A percentile compares a stretch with the other conserved stretches of the same genome.
phyloP scores from a whole-genome alignment of 2,329 filamentous ascomycete species.

The Fusarium musae region DNA sequence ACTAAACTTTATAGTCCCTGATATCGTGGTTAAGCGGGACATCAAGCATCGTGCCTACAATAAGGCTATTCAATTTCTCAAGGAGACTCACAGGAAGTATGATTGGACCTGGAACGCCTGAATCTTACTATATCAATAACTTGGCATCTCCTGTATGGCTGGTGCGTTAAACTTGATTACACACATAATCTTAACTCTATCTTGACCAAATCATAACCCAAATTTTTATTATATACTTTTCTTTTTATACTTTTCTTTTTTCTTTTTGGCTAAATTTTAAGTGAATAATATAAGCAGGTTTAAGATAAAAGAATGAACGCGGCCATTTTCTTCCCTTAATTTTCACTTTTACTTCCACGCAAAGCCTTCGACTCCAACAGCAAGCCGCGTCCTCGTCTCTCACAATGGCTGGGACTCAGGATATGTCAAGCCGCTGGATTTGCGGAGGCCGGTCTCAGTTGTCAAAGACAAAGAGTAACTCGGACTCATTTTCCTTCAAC shows the following conservation, averaged over 20 bases:
- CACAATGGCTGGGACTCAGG: neutral
- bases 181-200: neutral
- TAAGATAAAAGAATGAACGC: neutral
- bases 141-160: neutral
- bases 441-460: too few species aligned
- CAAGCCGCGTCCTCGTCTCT: neutral
- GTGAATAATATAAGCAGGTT: too few species aligned
- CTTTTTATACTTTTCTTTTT: neutral
- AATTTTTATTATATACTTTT: neutral
- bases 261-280: too few species aligned
- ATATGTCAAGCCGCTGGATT: fast-evolving
- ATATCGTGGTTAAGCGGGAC: conserved; percentile 26
- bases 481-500: neutral
- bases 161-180: neutral
- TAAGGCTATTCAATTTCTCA: conserved; percentile 29
- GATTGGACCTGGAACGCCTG: conserved; percentile 27
- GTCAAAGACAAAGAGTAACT: neutral
- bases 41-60: conserved; percentile 27
- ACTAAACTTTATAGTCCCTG: conserved; percentile 27
- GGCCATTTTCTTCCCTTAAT: neutral
- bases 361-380: neutral
- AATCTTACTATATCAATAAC: neutral
- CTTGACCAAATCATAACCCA: neutral
- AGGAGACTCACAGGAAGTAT: conserved; percentile 27
- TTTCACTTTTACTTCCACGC: neutral